Percentiles rank a stretch among this genome's conserved stretches.
These are phyloP conservation scores for Luffa aegyptiaca DNA, from an alignment of 306 rosid species.

Conservation along the genomic window DNA sequence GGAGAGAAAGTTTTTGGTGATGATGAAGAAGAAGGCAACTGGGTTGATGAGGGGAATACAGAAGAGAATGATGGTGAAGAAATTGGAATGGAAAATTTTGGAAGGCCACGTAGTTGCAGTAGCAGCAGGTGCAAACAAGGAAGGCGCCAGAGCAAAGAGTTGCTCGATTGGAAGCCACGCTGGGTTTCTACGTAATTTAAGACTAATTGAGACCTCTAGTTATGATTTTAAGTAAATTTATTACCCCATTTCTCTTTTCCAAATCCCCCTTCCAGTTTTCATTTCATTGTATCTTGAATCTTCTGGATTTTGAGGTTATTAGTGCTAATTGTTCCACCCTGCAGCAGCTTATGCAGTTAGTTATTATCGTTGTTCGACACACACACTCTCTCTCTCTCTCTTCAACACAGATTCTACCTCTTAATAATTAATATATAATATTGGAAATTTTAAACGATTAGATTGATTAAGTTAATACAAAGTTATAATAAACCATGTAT, in stretches of 20 bases:
- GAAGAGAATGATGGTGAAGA: conserved; percentile 27
- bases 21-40: neutral
- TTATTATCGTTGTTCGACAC: neutral
- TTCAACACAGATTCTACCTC: neutral
- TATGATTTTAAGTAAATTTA: neutral
- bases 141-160: conserved; percentile 8
- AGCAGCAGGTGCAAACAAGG: conserved; percentile 43
- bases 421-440: neutral
- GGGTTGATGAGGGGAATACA: conserved; percentile 6
- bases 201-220: neutral
- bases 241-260: neutral
- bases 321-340: neutral
- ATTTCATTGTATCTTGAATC: neutral
- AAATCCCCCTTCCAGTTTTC: neutral
- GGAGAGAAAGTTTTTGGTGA: conserved; percentile 1
- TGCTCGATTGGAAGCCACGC: conserved; percentile 23
- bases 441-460: too few relatives aligned
- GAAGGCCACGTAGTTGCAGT: conserved; percentile 11
- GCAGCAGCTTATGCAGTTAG: neutral
- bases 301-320: neutral
- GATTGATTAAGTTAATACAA: too few relatives aligned
- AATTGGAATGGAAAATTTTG: conserved; percentile 23
- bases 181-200: conserved; percentile 31
- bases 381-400: neutral
- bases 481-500: too few relatives aligned